Conservation (phyloP, 352 stramenopile genomes). For the Phytophthora pisi region DNA sequence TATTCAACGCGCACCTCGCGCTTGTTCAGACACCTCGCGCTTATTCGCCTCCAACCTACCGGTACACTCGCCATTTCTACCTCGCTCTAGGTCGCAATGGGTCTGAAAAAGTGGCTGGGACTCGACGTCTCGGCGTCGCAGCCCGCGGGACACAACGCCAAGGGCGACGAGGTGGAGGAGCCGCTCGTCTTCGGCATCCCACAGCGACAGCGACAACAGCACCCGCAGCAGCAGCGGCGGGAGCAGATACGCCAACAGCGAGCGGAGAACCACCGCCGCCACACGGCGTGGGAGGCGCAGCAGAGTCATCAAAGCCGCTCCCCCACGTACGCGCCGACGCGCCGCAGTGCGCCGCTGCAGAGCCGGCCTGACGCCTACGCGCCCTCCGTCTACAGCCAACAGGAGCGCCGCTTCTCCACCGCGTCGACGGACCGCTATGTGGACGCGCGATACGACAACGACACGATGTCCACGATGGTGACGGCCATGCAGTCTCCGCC, state of each 20-base stretch:
- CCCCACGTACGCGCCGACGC: slow-evolving; percentile 11
- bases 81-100: slow-evolving; percentile 36
- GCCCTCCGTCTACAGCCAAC: slow-evolving; percentile 1
- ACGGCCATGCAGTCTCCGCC: slow-evolving; percentile 30
- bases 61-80: neutral
- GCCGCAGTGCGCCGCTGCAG: slow-evolving; percentile 11
- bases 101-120: slow-evolving; percentile 68
- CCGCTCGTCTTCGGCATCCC: slow-evolving; percentile 8
- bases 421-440: slow-evolving; percentile 28
- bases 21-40: no score
- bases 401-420: slow-evolving; percentile 23
- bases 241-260: slow-evolving; percentile 6
- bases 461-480: slow-evolving; percentile 33
- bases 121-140: slow-evolving; percentile 53
- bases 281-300: slow-evolving; percentile 30
- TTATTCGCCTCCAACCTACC: neutral
- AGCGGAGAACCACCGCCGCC: slow-evolving; percentile 29
- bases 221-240: neutral
- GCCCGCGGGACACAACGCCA: slow-evolving; percentile 18
- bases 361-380: slow-evolving; percentile 5
- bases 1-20: no score
- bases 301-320: slow-evolving; percentile 13
- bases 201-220: slow-evolving; percentile 10
- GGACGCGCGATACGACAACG: slow-evolving; percentile 31
- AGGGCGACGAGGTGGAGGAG: slow-evolving; percentile 28